Evolutionary conservation across 371 early-diverging fungal genomes (phyloP), one percentile per base, ranked within the genome.

Genomic region (Mortierella sp.): DNA sequence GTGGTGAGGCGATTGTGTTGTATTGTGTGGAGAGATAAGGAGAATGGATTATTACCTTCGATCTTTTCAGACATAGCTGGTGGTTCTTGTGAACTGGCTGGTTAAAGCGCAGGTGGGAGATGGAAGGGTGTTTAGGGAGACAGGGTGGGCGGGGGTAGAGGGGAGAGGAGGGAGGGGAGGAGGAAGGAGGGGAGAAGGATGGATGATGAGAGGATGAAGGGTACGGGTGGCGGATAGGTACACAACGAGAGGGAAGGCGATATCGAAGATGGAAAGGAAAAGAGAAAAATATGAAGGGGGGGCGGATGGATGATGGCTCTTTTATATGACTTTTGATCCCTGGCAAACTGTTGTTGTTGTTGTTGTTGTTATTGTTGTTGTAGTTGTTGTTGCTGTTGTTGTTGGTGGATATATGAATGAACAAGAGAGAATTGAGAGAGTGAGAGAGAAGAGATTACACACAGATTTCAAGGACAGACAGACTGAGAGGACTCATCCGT

Each of bases 21-120:
- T 18, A 41, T 14, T 51, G 60, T 18, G 60, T 2, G 0, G 18
- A 24, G 70, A 24, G 48, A 38, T 71, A 8, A 24, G 32, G 11
- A 43, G 21, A 35, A 12, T 21, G 24, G 38, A 14, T 8, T 21
- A 7, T 43, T 80, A 80, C 76, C 81, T 80, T 80, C 81, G 72
- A 76, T 76, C 73, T 72, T 80, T 80, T 80, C 81, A 55, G 76
- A 46, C 81, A 80, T 80, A 72, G 71, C 32, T 76, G 70, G 21
- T 12, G n/a, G 56, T 27, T 43, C 49, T 71, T 60, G 21, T 77
- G 82, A 75, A 77, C 77, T 71, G 46, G 70, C 72, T 74, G 77
- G 73, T 81, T 74, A 75, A 60, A 75, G 63, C 72, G 71, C 77
- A 49, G 32, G 38, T 32, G 70, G 32, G 4, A 10, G 24, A 27